Evolutionary conservation across 2,329 filamentous ascomycete genomes (phyloP).

Genomic region (Amylocarpus encephaloides): DNA sequence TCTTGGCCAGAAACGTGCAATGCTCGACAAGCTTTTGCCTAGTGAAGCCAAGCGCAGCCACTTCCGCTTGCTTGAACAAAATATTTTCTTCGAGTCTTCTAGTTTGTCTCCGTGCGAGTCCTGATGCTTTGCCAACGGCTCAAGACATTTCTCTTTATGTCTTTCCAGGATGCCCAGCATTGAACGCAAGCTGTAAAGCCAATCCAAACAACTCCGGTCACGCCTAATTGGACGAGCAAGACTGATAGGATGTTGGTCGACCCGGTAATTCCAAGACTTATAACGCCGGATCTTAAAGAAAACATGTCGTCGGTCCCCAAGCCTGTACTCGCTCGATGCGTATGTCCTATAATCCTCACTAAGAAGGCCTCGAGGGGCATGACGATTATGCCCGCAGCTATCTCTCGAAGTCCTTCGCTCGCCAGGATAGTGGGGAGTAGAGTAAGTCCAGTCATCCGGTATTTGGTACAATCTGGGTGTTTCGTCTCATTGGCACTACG

Average conservation of each 20-base stretch:
- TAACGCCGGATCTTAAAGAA: not conserved
- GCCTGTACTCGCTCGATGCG: conserved; percentile 19
- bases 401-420: conserved; percentile 28
- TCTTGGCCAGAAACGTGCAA: not conserved
- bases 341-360: conserved; percentile 26
- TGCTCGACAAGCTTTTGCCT: conserved; percentile 6
- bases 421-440: conserved; percentile 31
- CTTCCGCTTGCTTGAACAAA: not conserved
- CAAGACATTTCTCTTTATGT: not conserved
- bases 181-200: conserved; percentile 23
- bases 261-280: conserved; percentile 11
- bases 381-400: conserved; percentile 23
- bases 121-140: not conserved
- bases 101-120: not conserved
- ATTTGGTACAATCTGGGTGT: conserved; percentile 19
- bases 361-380: conserved; percentile 30
- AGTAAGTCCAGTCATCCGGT: conserved; percentile 30
- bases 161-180: conserved; percentile 7
- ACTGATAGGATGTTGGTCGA: conserved; percentile 21
- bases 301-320: conserved; percentile 20
- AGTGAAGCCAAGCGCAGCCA: conserved; percentile 2
- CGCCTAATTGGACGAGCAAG: conserved; percentile 22
- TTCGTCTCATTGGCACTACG: conserved; percentile 30
- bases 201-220: conserved; percentile 26
- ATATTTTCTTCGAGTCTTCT: conserved; percentile 9